Conservation (phyloP, 2,329 filamentous ascomycete species). For the Penicillium capsulatum region DNA sequence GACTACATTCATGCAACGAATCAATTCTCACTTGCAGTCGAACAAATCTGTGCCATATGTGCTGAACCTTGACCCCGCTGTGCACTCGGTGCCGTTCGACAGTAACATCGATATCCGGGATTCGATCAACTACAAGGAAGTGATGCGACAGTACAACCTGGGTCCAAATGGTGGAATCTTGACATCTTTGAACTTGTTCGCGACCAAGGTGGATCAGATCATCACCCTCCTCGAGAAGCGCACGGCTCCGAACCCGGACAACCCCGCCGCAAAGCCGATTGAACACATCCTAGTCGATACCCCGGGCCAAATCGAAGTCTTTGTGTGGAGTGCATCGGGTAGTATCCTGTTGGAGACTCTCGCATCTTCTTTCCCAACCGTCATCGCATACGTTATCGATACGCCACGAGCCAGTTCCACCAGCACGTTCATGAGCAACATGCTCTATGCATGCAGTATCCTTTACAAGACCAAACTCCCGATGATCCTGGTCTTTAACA, state of each 20-base stretch:
- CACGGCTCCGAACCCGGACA: slow-evolving; percentile 55
- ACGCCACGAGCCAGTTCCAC: slow-evolving; percentile 90
- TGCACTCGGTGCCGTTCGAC: slow-evolving; percentile 88
- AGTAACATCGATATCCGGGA: slow-evolving; percentile 98
- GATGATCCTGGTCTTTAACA: slow-evolving; percentile 99
- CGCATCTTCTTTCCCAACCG: slow-evolving; percentile 90
- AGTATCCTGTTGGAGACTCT: slow-evolving; percentile 90
- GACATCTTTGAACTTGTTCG: slow-evolving; percentile 92
- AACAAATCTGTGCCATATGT: slow-evolving; percentile 83
- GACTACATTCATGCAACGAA: slow-evolving; percentile 99
- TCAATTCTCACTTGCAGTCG: slow-evolving; percentile 85
- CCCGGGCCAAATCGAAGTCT: slow-evolving; percentile 96
- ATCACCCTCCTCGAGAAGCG: slow-evolving; percentile 86
- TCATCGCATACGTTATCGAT: slow-evolving; percentile 96
- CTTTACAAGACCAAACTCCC: slow-evolving; percentile 97
- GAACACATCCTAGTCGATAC: slow-evolving; percentile 91
- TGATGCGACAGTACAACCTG: slow-evolving; percentile 98
- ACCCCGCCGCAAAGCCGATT: slow-evolving; percentile 53
- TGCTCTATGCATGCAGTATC: slow-evolving; percentile 98
- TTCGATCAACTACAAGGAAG: slow-evolving; percentile 98
- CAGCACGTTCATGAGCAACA: slow-evolving; percentile 98
- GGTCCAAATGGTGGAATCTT: slow-evolving; percentile 96
- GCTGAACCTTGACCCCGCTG: slow-evolving; percentile 93
- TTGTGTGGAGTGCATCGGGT: slow-evolving; percentile 95
- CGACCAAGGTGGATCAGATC: slow-evolving; percentile 96